phyloP scores from a whole-genome alignment of 2,329 filamentous ascomycete genomes.

The Pyrenophora graminea region DNA sequence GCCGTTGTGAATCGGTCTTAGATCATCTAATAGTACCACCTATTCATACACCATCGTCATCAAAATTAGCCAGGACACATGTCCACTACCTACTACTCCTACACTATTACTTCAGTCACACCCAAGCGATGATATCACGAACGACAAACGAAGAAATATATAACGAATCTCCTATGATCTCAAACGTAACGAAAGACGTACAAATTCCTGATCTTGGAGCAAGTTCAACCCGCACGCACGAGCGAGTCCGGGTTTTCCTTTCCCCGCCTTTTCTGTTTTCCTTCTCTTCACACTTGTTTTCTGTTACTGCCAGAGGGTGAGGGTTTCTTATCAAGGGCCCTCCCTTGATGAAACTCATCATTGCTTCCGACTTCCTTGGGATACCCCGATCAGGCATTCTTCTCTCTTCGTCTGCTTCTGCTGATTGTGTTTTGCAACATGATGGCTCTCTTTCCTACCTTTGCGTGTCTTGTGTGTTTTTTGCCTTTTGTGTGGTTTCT shows the following conservation, averaged over 20 bases:
- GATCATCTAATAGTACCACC: neutral
- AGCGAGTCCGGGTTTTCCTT: conserved; percentile 14
- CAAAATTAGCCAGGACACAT: neutral
- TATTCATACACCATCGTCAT: neutral
- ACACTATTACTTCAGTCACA: conserved; percentile 1
- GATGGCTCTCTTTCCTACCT: conserved; percentile 4
- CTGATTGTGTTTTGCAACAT: too few relatives aligned
- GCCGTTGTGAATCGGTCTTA: conserved; percentile 38
- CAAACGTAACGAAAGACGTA: conserved; percentile 13
- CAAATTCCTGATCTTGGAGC: conserved; percentile 18
- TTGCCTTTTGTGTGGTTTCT: neutral
- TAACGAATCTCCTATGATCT: conserved; percentile 26
- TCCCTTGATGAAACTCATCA: conserved; percentile 41
- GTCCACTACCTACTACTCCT: neutral
- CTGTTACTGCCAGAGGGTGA: conserved; percentile 24
- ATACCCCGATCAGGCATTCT: conserved; percentile 13
- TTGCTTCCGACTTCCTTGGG: conserved; percentile 18
- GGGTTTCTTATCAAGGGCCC: conserved; percentile 21
- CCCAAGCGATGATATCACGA: conserved; percentile 9
- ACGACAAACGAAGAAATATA: conserved; percentile 22
- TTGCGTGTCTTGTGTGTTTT: neutral
- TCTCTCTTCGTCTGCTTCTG: conserved; percentile 5
- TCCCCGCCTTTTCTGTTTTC: conserved; percentile 10
- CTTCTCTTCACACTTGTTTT: neutral
- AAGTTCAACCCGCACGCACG: conserved; percentile 9